Base-by-base conservation (phyloP, 352 stramenopile genomes). In the Phytophthora idaei region DNA sequence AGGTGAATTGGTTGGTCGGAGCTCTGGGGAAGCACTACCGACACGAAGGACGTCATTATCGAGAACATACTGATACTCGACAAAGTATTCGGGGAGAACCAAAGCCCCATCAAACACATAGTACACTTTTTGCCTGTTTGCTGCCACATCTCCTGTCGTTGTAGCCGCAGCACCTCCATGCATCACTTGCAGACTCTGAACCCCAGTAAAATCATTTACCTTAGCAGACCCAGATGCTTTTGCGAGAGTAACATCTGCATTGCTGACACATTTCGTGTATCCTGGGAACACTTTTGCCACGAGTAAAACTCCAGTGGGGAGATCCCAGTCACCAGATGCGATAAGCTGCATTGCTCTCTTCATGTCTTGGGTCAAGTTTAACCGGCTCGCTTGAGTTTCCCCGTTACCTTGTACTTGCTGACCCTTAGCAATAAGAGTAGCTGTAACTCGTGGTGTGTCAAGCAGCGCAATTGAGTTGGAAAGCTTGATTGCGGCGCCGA, bases 271-370 rank as follows among this genome's bases (percentile, higher is more conserved):
- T 59, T 83, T 88, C 3, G 80, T 90, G 39, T 87, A 87, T 11
- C 89, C 89, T 28, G 89, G 80, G 52, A 96, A 96, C 0, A 92
- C 87, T 54, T 96, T 96, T n/a, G 85, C 84, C 12, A 95, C 80
- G 11, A 95, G 66, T 17, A 96, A 55, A 0, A 88, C 60, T 7
- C 76, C 75, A 39, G 67, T 72, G 1, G 73, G 79, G 8, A 89
- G 45, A 6, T 85, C 67, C 81, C 79, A 90, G n/a, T 81, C 71
- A 9, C 79, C 77, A 32, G 68, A 63, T 0, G 51, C 46, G 1
- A 68, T 65, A 32, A 84, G 66, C 11, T 82, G 60, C n/a, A 78
- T 41, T 25, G 74, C 77, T 21, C 69, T 76, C 36, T 75, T 78
- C 73, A 87, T 82, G 4, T 83, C 55, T 46, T 69, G 45, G 3